Evolutionary conservation across 2,329 filamentous ascomycete species (phyloP), one percentile per base, ranked within the genome.

Genomic region (Aspergillus cejpii): DNA sequence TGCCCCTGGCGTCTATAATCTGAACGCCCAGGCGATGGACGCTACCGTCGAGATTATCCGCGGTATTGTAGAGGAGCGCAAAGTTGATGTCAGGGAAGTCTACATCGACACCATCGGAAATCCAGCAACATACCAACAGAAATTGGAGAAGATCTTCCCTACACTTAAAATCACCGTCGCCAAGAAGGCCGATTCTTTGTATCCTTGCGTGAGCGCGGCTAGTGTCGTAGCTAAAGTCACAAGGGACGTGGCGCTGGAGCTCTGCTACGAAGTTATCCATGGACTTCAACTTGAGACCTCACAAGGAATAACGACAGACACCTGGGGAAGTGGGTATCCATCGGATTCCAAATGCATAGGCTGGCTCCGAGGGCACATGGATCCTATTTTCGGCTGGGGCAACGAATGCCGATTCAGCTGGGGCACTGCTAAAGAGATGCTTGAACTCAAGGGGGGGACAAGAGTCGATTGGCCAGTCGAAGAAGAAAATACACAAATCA

Each of bases 161-260:
- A 83, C 81, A 0, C 70, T 81, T 31, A 78, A 76, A 49, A 79
- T 91, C 57, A 88, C 82, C 1, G 86, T 91, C 27, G 84, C 85
- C 21, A 90, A 90, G 63, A 97, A 97, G 73, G 91, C 92, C 2
- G 91, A 98, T 64, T 88, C 85, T 48, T 65, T 97, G 39, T 97
- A 91, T 65, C 89, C 92, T 1, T 91, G 85, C 62, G 92, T 97
- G 43, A 94, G 87, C 57, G 92, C 91, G 24, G 91, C 92, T 5
- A 92, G 86, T 50, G 89, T 98, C 2, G 94, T 87, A 65, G 92
- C 92, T 43, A 98, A 98, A 68, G 92, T 98, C 23, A 97, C 92
- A 10, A 77, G 92, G 52, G 92, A 98, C 68, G 85, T 85, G 1
- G 89, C 89, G 4, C 75, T 97, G 19, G 90, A 96, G 60, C 79